phyloP scores from a whole-genome alignment of 345 rosid species.

The Pistacia vera region DNA sequence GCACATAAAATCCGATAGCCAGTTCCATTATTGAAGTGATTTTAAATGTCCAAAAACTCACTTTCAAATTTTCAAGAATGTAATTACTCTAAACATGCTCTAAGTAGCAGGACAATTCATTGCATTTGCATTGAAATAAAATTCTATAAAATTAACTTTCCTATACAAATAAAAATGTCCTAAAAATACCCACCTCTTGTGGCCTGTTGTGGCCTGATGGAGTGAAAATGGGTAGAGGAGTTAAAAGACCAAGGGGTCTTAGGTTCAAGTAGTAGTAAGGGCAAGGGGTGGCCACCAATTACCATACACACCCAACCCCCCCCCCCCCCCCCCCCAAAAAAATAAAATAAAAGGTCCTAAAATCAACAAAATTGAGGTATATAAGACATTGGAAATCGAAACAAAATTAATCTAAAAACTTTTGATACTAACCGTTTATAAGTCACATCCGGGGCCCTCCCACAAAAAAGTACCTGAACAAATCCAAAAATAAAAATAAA shows the following conservation, averaged over 20 bases:
- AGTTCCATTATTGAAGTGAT: background rate
- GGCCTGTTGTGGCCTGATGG: no score
- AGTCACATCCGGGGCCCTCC: slow-evolving; percentile 33
- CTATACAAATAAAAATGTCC: background rate
- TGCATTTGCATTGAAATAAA: background rate
- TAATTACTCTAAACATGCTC: background rate
- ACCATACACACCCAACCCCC: no score
- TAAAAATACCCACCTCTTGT: no score
- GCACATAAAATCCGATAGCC: background rate
- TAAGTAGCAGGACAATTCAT: no score
- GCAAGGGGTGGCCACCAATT: no score
- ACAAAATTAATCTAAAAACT: background rate
- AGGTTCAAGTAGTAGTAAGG: no score
- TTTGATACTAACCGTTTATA: slow-evolving; percentile 30
- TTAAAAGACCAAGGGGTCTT: no score
- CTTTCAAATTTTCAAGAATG: background rate
- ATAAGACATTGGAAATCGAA: no score
- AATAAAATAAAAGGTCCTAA: background rate
- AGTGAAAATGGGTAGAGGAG: no score
- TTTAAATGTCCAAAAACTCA: no score
- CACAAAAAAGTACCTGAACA: slow-evolving; percentile 34
- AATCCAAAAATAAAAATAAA: background rate
- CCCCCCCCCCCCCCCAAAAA: no score
- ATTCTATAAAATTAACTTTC: no score
- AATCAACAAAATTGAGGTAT: background rate